phyloP scores from a whole-genome alignment of 1,284 basidiomycete species.

The Rhodotorula sp. region DNA sequence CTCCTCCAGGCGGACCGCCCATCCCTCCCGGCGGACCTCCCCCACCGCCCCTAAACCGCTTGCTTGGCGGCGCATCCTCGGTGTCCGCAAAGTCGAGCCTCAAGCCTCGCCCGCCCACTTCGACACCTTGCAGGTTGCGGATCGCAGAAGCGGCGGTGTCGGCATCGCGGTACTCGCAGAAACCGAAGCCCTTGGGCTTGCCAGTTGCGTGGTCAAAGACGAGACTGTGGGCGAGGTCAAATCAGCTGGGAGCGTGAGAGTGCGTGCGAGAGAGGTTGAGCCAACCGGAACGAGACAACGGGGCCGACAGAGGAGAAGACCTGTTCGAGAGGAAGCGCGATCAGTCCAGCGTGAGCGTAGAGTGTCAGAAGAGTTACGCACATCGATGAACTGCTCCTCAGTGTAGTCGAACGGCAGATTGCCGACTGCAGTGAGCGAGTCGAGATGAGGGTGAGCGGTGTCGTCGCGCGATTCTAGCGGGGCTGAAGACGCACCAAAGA shows the following conservation, averaged over 20 bases:
- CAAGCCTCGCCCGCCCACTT: constrained; percentile 76
- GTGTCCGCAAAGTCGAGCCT: constrained; percentile 69
- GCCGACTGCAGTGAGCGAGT: constrained; percentile 26
- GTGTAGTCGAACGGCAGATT: constrained; percentile 40
- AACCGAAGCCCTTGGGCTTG: constrained; percentile 87
- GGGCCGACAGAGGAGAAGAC: constrained; percentile 80
- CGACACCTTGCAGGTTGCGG: constrained; percentile 74
- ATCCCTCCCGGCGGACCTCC: constrained; percentile 46
- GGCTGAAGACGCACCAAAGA: constrained; percentile 21
- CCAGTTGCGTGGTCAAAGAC: constrained; percentile 95
- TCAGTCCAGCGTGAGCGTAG: background rate
- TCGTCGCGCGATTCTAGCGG: background rate
- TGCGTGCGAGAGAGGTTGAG: background rate
- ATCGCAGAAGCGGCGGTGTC: constrained; percentile 84
- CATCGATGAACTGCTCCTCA: constrained; percentile 38
- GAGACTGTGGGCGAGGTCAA: constrained; percentile 57
- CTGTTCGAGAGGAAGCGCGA: constrained; percentile 16
- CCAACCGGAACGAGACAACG: constrained; percentile 78
- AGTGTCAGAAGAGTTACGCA: background rate
- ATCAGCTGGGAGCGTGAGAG: constrained; percentile 5
- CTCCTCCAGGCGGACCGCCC: constrained; percentile 50
- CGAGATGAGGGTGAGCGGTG: background rate
- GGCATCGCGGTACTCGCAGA: constrained; percentile 60
- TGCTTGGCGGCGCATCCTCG: constrained; percentile 49
- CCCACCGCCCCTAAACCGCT: constrained; percentile 50